Evolutionary conservation across 2,329 filamentous ascomycete species (phyloP), one percentile per base, ranked within the genome.

Genomic region (Thielaviopsis populi): DNA sequence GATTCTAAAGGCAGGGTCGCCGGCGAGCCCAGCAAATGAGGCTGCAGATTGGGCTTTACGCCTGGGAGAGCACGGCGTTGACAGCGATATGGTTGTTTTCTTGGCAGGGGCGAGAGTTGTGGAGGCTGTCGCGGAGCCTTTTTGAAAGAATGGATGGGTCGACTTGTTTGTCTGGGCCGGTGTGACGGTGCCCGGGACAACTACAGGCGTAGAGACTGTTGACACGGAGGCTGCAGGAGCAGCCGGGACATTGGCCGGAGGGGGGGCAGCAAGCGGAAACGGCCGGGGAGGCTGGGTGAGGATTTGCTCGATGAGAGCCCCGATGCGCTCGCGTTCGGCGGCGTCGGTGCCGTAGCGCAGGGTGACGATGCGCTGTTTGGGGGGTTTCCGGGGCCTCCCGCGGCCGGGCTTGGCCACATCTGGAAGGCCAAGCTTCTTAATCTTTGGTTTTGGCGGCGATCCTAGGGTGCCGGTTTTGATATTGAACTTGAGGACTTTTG

Each of bases 391-490:
- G 5, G 60, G 65, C 27, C 59, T 40, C 27, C 61, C 63, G n/a
- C 59, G 64, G 37, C 33, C 40, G 15, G 59, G 50, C 43, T 22
- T 54, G 27, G n/a, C 24, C 17, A 33, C 17, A 62, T 67, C 5
- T 24, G 15, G 19, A 17, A 53, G 30, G 13, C 48, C 33, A 24
- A 61, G 22, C 2, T 58, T 65, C 27, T 67, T 70, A 1, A 70
- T 69, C 68, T 83, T 87, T 2, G 77, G 74, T 59, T 78, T 80
- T 0, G 83, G 83, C 0, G 84, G 82, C 3, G 83, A 82, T 3
- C 83, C 82, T 60, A 85, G 78, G 1, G 83, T 86, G 4, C 83
- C 83, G 1, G 83, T 85, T 66, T 78, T 81, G 0, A 77, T 76
- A 66, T 86, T 84, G 68, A 84, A 77, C 66, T 75, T 78, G 22